These are phyloP conservation scores for Aspergillus mulundensis DNA, from an alignment of 495 filamentous ascomycete genomes.

Conservation along the genomic window DNA sequence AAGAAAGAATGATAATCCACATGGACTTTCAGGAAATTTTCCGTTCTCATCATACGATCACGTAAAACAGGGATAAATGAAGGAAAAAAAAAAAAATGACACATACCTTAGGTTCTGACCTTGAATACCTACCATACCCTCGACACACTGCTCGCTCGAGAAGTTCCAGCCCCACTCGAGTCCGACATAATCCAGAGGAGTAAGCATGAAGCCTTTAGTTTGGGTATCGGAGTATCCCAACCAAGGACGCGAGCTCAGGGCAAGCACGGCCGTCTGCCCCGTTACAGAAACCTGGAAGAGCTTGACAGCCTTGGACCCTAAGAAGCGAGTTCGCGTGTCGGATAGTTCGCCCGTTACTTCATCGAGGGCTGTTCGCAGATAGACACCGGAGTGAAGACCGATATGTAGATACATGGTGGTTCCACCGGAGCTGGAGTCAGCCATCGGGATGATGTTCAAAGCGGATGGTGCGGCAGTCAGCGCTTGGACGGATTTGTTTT, in stretches of 20 bases:
- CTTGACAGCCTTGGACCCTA: constrained; percentile 82
- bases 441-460: constrained; percentile 91
- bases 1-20: constrained; percentile 50
- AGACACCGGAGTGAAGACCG: constrained; percentile 90
- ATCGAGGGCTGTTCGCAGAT: constrained; percentile 88
- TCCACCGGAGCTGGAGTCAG: constrained; percentile 75
- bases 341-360: constrained; percentile 92
- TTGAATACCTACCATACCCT: constrained; percentile 95
- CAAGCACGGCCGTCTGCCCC: constrained; percentile 80
- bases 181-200: constrained; percentile 80
- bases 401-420: constrained; percentile 90
- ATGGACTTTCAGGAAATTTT: constrained; percentile 41
- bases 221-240: constrained; percentile 83
- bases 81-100: neutral
- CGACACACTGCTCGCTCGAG: constrained; percentile 84
- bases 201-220: constrained; percentile 83
- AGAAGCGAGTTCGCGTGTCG: constrained; percentile 88
- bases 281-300: constrained; percentile 84
- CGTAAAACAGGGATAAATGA: constrained; percentile 13
- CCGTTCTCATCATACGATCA: constrained; percentile 65
- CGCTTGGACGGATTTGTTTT: constrained; percentile 90
- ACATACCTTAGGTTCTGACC: constrained; percentile 83
- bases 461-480: constrained; percentile 84
- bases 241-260: constrained; percentile 87
- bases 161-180: constrained; percentile 96